Evolutionary conservation across 2,329 filamentous ascomycete genomes (phyloP).

Genomic region (Curvularia lunata): DNA sequence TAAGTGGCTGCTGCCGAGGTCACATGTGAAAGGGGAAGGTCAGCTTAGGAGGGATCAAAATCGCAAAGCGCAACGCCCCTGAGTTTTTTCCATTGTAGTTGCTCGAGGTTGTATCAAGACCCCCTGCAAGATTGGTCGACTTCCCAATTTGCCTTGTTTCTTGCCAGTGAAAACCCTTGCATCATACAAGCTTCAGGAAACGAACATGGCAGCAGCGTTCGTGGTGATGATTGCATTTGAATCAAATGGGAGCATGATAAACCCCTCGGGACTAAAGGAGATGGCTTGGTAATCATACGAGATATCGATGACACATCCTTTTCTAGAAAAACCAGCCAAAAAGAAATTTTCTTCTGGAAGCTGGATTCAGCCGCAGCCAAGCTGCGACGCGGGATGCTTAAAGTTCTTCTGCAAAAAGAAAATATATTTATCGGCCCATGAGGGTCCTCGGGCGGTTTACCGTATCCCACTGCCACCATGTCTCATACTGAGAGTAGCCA

Average conservation of each 20-base stretch:
- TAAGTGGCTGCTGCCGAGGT: not conserved
- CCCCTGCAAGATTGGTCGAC: not conserved
- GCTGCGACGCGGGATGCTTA: not conserved
- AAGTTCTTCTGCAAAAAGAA: not conserved
- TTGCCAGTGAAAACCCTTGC: not conserved
- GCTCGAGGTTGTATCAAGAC: not conserved
- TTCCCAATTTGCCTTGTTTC: not conserved
- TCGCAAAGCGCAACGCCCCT: no score
- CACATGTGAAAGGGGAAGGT: not conserved
- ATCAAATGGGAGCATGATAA: not conserved
- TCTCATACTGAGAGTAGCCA: not conserved
- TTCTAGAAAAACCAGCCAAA: not conserved
- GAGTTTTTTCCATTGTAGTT: not conserved
- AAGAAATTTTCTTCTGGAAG: not conserved
- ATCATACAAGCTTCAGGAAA: not conserved
- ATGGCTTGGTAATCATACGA: not conserved
- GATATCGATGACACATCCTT: not conserved
- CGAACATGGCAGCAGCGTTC: not conserved
- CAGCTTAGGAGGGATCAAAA: not conserved
- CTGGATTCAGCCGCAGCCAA: not conserved
- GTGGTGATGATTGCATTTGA: not conserved
- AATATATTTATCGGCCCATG: not conserved
- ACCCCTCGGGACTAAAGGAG: not conserved
- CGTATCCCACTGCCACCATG: not conserved
- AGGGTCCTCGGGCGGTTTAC: not conserved